Evolutionary conservation across 768 basidiomycete species (phyloP).

Genomic region (Rossbeevera mucosa): DNA sequence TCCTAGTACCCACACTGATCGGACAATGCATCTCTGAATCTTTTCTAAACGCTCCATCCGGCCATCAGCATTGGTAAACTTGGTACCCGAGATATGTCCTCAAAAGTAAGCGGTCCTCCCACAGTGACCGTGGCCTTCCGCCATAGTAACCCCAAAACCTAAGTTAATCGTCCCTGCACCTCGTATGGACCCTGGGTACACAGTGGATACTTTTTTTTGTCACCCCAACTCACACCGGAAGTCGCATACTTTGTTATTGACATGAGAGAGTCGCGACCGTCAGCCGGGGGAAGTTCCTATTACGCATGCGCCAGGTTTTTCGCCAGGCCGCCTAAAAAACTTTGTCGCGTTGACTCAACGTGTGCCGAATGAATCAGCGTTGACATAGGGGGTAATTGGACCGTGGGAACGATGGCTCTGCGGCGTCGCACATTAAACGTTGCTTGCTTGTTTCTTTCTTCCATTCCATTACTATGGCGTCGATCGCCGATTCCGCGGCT

Average conservation of each 20-base stretch:
- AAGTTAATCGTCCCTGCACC: conserved; percentile 3
- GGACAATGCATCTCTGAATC: not conserved
- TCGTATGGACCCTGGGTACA: not conserved
- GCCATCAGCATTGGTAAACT: not conserved
- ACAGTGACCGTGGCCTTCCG: not conserved
- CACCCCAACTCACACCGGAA: not conserved
- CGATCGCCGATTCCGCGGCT: conserved; percentile 44
- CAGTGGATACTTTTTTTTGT: not conserved
- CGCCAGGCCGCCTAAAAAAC: not conserved
- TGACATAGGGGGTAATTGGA: conserved; percentile 4
- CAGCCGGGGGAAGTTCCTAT: not conserved
- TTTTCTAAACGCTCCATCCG: not conserved
- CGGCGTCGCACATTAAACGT: not conserved
- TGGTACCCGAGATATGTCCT: not conserved
- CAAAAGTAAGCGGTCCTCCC: not conserved
- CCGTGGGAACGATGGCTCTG: conserved; percentile 10
- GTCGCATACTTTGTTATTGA: not conserved
- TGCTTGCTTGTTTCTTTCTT: not conserved
- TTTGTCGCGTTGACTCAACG: not conserved
- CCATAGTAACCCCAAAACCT: not conserved
- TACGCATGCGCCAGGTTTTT: not conserved
- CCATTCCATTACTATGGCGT: conserved; percentile 36
- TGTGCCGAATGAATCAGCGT: not conserved
- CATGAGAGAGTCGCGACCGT: not conserved
- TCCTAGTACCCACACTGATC: not conserved